Base-by-base conservation (phyloP, 192 early-diverging fungal genomes). In the Diversispora eburnea region DNA sequence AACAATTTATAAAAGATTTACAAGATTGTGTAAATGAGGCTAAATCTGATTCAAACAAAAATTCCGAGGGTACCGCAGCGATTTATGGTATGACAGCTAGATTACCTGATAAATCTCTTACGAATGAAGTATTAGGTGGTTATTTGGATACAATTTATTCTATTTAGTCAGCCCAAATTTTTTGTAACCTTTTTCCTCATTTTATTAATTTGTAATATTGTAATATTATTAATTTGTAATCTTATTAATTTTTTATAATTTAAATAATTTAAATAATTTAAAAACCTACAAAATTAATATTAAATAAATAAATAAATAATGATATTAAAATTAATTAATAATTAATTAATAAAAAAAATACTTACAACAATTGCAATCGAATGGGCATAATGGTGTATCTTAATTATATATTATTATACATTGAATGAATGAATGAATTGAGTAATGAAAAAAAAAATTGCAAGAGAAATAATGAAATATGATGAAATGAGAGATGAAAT, bases 11-110 rank as follows among this genome's bases (percentile, higher is more conserved):
- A 33, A 65, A 66, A 8, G 96, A 98, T 79, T 65, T 98, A n/a
- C 79, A 82, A 60, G 90, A 92, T 12, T 87, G 87, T 8, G 89
- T 97, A n/a, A 80, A 73, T 5, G 77, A 83, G 33, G 81, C 95
- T 74, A 80, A 85, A 64, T 86, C 85, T 8, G 81, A 93, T 70
- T 93, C 93, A 7, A 79, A 81, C 17, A 84, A 81, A 19, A 90
- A 89, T 71, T 84, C 83, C 46, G 90, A 91, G 22, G 91, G 89
- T 0, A 88, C 91, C 6, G 92, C 95, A 12, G 94, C 95, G 48
- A 88, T 98, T 62, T 98, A 98, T 67, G 96, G 96, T 43, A 92
- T 93, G 78, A 94, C 94, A 9, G 91, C 94, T 13, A 91, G 87
- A 9, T 84, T 98, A 3, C 95, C 96, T 0, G 92, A 96, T 70